Percentiles rank a stretch among this genome's conserved stretches.
Conservation (phyloP, 441 rosid species). For the Gossypium trilobum region DNA sequence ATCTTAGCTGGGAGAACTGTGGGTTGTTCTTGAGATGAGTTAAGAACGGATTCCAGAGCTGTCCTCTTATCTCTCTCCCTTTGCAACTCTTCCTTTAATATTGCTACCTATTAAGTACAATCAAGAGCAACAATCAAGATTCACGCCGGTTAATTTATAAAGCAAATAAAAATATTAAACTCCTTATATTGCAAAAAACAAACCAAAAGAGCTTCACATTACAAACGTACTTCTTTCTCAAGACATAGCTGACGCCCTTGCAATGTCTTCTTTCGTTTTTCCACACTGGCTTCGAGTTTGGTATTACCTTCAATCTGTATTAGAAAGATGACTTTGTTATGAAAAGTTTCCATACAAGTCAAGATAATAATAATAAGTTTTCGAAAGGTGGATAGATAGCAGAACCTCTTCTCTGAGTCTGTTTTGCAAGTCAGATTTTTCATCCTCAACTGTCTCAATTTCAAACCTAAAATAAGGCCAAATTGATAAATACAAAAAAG, state of each 20-base stretch:
- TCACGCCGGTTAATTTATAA: not conserved
- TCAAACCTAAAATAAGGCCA: conserved; percentile 42
- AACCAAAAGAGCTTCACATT: not conserved
- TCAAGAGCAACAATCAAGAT: not conserved
- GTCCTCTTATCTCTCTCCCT: conserved; percentile 57
- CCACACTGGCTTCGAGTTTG: conserved; percentile 48
- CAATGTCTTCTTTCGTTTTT: conserved; percentile 55
- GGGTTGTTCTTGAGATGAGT: conserved; percentile 35
- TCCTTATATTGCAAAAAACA: not conserved
- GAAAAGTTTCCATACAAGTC: conserved; percentile 13
- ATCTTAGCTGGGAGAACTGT: conserved; percentile 26
- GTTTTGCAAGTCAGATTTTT: conserved; percentile 52
- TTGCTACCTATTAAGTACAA: conserved; percentile 44
- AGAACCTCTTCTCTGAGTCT: conserved; percentile 69
- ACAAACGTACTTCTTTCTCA: conserved; percentile 60
- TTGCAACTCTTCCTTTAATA: conserved; percentile 75
- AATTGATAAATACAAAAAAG: conserved; percentile 10
- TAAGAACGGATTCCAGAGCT: conserved; percentile 60
- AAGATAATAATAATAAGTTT: not conserved
- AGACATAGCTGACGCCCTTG: conserved; percentile 58
- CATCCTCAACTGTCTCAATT: conserved; percentile 58
- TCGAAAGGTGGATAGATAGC: conserved; percentile 6
- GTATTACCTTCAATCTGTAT: conserved; percentile 58
- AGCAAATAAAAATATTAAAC: not conserved
- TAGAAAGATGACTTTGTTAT: conserved; percentile 11